phyloP scores from a whole-genome alignment of 805 yeast species.

The Wickerhamiella nectarea region DNA sequence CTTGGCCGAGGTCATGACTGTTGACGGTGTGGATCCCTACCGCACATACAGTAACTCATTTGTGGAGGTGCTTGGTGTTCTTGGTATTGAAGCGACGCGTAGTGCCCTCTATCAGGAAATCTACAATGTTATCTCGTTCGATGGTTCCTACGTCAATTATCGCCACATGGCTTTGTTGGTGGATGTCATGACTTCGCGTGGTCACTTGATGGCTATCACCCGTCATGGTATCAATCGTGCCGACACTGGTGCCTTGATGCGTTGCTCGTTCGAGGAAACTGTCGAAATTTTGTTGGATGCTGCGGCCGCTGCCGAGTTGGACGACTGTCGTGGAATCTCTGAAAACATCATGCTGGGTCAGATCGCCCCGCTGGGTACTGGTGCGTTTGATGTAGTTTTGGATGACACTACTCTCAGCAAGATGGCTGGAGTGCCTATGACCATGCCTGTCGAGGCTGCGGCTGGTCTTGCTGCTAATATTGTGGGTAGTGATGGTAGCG shows the following conservation, averaged over 20 bases:
- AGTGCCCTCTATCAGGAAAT: slow-evolving; percentile 88
- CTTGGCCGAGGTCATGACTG: slow-evolving; percentile 84
- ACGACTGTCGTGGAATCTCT: slow-evolving; percentile 97
- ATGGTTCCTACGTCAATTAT: slow-evolving; percentile 98
- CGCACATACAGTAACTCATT: slow-evolving; percentile 93
- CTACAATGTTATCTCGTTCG: slow-evolving; percentile 94
- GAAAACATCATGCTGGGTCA: slow-evolving; percentile 96
- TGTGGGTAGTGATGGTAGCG: slow-evolving; percentile 53
- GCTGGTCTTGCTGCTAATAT: slow-evolving; percentile 21
- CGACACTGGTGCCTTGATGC: slow-evolving; percentile 97
- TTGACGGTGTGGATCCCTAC: slow-evolving; percentile 83
- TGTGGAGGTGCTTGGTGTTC: slow-evolving; percentile 83
- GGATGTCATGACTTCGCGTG: slow-evolving; percentile 97
- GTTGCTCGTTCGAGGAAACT: slow-evolving; percentile 98
- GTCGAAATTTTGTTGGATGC: slow-evolving; percentile 96
- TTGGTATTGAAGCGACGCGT: slow-evolving; percentile 98
- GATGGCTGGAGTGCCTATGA: slow-evolving; percentile 34
- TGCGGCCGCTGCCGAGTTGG: slow-evolving; percentile 94
- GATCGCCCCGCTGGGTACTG: slow-evolving; percentile 97
- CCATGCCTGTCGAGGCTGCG: slow-evolving; percentile 19
- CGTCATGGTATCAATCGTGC: slow-evolving; percentile 99
- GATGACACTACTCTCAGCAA: slow-evolving; percentile 74
- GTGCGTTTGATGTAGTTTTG: slow-evolving; percentile 89
- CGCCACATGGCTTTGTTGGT: slow-evolving; percentile 96
- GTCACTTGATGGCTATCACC: slow-evolving; percentile 95